These are phyloP conservation scores for Beta lomatogona DNA, from an alignment of 179 eudicot species.

Conservation along the genomic window DNA sequence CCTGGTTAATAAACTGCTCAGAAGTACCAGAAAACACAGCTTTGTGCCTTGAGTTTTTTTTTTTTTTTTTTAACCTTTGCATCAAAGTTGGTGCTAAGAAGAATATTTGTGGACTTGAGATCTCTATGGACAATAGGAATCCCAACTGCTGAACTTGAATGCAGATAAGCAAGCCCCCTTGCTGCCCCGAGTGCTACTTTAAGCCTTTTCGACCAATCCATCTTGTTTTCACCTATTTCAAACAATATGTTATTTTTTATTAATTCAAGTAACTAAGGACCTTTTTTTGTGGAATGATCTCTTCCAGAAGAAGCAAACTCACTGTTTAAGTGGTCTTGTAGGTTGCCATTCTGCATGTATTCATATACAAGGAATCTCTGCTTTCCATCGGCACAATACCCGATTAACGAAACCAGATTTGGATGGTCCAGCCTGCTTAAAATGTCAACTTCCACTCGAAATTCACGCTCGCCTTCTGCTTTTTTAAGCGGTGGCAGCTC, in stretches of 20 bases:
- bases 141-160: conserved; percentile 84
- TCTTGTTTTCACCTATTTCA: conserved; percentile 69
- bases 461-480: conserved; percentile 94
- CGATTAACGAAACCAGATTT: conserved; percentile 85
- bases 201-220: conserved; percentile 89
- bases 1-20: background rate
- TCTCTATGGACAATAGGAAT: conserved; percentile 97
- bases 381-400: conserved; percentile 97
- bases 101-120: conserved; percentile 94
- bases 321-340: conserved; percentile 91
- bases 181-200: conserved; percentile 96
- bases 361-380: conserved; percentile 91
- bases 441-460: conserved; percentile 93
- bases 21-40: too few relatives aligned
- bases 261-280: background rate
- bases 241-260: background rate
- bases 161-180: conserved; percentile 91
- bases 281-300: background rate
- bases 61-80: too few relatives aligned
- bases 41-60: conserved; percentile 1
- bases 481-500: conserved; percentile 68
- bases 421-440: conserved; percentile 95
- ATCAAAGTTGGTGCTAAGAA: conserved; percentile 67
- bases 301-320: conserved; percentile 16
- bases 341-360: conserved; percentile 86